Base-by-base conservation (phyloP, 2,329 filamentous ascomycete species). In the Colletotrichum sidae region DNA sequence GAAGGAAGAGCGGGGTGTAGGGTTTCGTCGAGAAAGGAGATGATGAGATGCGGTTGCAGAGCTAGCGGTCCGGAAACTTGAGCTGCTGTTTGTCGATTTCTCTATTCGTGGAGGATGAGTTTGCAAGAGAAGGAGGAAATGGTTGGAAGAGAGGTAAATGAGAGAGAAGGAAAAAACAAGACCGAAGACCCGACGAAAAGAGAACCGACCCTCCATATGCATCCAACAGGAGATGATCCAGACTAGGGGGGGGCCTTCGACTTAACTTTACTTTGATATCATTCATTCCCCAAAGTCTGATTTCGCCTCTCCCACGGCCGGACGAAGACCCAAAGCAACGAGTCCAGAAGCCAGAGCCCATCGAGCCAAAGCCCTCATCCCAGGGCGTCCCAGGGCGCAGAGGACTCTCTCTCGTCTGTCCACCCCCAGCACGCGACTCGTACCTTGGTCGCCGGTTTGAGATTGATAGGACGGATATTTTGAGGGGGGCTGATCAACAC, bases 401-500 rank as follows among this genome's bases (percentile, higher is more conserved):
- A 60, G 35, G 60, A 5, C 56, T 34, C 37, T 60, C 55, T 35
- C 44, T 46, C 44, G 44, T 55, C 12, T 55, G 51, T 46, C 47
- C 51, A 39, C 25, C 52, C 51, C 69, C 70, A 68, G 63, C 65
- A 66, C 54, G 58, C 55, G 67, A 65, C 65, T 67, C 60, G 65
- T 60, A 68, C 54, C 56, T 64, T 54, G 38, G 53, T 68, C 62
- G 68, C 70, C 69, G 71, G 83, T 86, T 85, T 86, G 84, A 85
- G 79, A 78, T 83, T 82, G 76, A 84, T 82, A 79, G 79, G 77
- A 81, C 74, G 77, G 76, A 72, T 77, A 79, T 79, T 79, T 77
- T 73, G 71, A 75, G 74, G 71, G 74, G 75, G 77, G 77, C 76
- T 80, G 80, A 81, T 84, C 79, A 75, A 69, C 81, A 68, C 57